These are phyloP conservation scores for Elsinoe arachidis DNA, from an alignment of 2,329 filamentous ascomycete species.

Conservation along the genomic window DNA sequence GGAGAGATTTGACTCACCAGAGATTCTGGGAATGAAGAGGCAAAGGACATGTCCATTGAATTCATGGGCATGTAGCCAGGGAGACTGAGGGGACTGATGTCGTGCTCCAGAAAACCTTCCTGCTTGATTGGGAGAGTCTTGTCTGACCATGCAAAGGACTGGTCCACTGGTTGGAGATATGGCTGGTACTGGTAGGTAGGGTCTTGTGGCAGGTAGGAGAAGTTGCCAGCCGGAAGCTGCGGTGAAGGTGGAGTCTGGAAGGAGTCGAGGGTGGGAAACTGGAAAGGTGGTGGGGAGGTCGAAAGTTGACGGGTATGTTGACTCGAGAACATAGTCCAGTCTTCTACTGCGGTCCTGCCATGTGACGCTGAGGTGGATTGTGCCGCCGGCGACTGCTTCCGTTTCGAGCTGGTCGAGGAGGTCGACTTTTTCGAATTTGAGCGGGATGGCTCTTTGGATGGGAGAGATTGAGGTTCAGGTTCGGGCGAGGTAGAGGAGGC, in stretches of 20 bases:
- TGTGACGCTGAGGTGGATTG: slow-evolving; percentile 1
- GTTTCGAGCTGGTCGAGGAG: slow-evolving; percentile 4
- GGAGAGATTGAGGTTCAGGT: slow-evolving; percentile 40
- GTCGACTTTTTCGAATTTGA: background rate
- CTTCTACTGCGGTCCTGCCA: slow-evolving; percentile 37
- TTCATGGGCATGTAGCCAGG: slow-evolving; percentile 55
- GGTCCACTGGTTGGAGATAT: slow-evolving; percentile 45
- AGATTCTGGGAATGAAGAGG: slow-evolving; percentile 53
- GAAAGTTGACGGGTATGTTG: slow-evolving; percentile 62
- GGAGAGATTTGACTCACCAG: slow-evolving; percentile 21
- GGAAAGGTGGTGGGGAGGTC: slow-evolving; percentile 61
- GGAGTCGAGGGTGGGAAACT: slow-evolving; percentile 36
- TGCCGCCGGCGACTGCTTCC: background rate
- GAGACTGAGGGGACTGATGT: slow-evolving; percentile 58
- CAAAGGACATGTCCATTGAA: slow-evolving; percentile 53
- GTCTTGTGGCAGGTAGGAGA: slow-evolving; percentile 1
- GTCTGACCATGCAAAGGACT: slow-evolving; percentile 18
- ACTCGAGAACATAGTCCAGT: slow-evolving; percentile 55
- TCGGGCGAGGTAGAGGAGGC: slow-evolving; percentile 55
- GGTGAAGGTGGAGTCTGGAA: slow-evolving; percentile 10
- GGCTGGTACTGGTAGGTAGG: slow-evolving; percentile 37
- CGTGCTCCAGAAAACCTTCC: slow-evolving; percentile 51
- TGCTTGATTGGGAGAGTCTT: slow-evolving; percentile 51
- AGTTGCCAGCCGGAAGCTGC: slow-evolving; percentile 7
- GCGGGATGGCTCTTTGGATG: slow-evolving; percentile 8